A percentile compares a stretch with the other conserved stretches of the same genome.
Evolutionary conservation across 2,329 filamentous ascomycete species (phyloP).

Genomic region (Sphaerulina vaccinii): DNA sequence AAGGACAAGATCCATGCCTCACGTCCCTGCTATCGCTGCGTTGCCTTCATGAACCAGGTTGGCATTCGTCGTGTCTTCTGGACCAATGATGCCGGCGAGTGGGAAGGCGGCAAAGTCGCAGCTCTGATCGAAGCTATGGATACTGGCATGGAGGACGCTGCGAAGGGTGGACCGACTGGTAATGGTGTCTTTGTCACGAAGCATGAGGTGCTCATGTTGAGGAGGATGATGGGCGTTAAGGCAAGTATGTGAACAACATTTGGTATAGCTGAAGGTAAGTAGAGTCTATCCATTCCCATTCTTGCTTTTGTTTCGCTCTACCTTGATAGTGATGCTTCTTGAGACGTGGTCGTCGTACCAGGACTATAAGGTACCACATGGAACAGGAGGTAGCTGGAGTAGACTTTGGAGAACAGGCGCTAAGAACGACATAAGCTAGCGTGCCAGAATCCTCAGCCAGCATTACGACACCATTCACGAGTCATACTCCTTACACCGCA

Average conservation of each 20-base stretch:
- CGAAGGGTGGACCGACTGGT: slow-evolving; percentile 13
- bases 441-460: too few species aligned
- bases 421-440: too few species aligned
- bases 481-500: too few species aligned
- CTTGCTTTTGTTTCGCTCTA: too few species aligned
- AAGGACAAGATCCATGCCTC: slow-evolving; percentile 40
- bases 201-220: slow-evolving; percentile 52
- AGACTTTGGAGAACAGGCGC: too few species aligned
- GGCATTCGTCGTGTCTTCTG: slow-evolving; percentile 56
- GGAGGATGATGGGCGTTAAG: slow-evolving; percentile 36
- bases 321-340: too few species aligned
- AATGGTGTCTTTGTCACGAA: slow-evolving; percentile 53
- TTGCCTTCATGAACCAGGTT: slow-evolving; percentile 52
- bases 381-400: too few species aligned
- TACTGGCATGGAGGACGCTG: slow-evolving; percentile 26
- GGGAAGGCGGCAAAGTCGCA: slow-evolving; percentile 53
- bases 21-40: slow-evolving; percentile 54
- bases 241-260: slow-evolving; percentile 4
- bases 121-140: slow-evolving; percentile 51
- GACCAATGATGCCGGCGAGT: slow-evolving; percentile 50
- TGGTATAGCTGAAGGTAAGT: too few species aligned
- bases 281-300: too few species aligned
- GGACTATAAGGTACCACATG: too few species aligned
- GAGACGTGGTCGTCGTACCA: too few species aligned
- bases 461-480: too few species aligned